Evolutionary conservation across 2,329 filamentous ascomycete species (phyloP).

Genomic region (Neofusicoccum ribis): DNA sequence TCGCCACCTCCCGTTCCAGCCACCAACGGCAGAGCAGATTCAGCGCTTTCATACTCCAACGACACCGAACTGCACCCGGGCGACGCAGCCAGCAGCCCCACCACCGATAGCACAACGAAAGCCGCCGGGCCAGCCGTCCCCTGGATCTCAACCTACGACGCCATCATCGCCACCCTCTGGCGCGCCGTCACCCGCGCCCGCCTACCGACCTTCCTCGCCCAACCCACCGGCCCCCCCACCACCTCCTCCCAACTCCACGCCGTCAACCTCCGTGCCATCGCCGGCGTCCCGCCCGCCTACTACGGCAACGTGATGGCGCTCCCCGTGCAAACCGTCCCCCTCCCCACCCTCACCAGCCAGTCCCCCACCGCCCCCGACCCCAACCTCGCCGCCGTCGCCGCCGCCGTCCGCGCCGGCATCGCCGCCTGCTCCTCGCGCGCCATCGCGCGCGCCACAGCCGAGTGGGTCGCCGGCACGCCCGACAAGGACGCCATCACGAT

Average conservation of each 20-base stretch:
- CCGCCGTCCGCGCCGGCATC: conserved; percentile 27
- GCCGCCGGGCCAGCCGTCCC: neutral
- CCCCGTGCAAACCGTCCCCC: conserved; percentile 21
- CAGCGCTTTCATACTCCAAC: neutral
- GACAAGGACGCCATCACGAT: conserved; percentile 28
- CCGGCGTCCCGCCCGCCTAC: conserved; percentile 25
- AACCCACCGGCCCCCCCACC: neutral
- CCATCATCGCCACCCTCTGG: conserved; percentile 29
- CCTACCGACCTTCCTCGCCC: conserved; percentile 16
- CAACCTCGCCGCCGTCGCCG: conserved; percentile 21
- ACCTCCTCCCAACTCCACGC: conserved; percentile 22
- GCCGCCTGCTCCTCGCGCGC: conserved; percentile 22
- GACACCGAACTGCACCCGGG: conserved; percentile 26
- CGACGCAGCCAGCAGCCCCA: conserved; percentile 20
- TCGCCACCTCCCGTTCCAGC: conserved; percentile 22
- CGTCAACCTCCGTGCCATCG: conserved; percentile 25
- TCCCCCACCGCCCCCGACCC: conserved; percentile 16
- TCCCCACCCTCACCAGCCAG: conserved; percentile 21
- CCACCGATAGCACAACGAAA: conserved; percentile 23
- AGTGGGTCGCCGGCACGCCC: conserved; percentile 26
- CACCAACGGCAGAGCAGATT: neutral
- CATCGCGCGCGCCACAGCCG: conserved; percentile 24
- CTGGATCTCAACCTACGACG: conserved; percentile 30
- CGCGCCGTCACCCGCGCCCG: conserved; percentile 26
- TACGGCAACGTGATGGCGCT: conserved; percentile 26